phyloP scores from a whole-genome alignment of 2,329 filamentous ascomycete species.

The Mycocentrospora acerina region DNA sequence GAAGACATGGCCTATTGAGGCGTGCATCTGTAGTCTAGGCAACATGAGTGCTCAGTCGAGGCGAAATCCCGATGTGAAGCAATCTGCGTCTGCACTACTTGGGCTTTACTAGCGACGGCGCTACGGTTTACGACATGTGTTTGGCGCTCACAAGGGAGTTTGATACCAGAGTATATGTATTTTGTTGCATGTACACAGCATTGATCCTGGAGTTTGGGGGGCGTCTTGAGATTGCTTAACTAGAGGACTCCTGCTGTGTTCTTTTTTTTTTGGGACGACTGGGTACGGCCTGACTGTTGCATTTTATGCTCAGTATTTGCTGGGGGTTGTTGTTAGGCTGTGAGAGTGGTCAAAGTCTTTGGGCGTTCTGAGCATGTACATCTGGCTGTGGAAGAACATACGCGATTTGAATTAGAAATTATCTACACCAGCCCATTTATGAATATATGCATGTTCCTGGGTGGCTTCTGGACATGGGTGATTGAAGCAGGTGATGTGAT shows the following conservation, averaged over 20 bases:
- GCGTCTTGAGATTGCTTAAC: neutral
- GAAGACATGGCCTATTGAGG: neutral
- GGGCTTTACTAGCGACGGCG: neutral
- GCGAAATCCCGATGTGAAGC: neutral
- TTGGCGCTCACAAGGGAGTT: conserved; percentile 22
- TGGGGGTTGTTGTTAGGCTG: neutral
- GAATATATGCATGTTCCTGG: neutral
- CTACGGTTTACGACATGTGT: conserved; percentile 25
- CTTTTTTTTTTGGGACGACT: neutral
- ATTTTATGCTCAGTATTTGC: neutral
- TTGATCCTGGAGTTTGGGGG: conserved; percentile 19
- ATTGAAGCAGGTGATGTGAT: neutral
- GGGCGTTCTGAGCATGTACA: too few species aligned
- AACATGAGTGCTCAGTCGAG: too few species aligned
- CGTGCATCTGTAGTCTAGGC: too few species aligned
- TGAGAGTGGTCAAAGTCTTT: too few species aligned
- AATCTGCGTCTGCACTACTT: neutral
- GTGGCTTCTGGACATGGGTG: neutral
- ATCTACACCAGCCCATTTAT: too few species aligned
- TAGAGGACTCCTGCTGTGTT: neutral
- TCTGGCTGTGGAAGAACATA: too few species aligned
- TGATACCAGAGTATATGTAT: conserved; percentile 18
- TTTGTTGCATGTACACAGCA: conserved; percentile 15
- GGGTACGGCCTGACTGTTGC: neutral
- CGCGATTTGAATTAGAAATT: too few species aligned